These are phyloP conservation scores for Fusarium sp. DNA, from an alignment of 2,329 filamentous ascomycete species.

Conservation along the genomic window DNA sequence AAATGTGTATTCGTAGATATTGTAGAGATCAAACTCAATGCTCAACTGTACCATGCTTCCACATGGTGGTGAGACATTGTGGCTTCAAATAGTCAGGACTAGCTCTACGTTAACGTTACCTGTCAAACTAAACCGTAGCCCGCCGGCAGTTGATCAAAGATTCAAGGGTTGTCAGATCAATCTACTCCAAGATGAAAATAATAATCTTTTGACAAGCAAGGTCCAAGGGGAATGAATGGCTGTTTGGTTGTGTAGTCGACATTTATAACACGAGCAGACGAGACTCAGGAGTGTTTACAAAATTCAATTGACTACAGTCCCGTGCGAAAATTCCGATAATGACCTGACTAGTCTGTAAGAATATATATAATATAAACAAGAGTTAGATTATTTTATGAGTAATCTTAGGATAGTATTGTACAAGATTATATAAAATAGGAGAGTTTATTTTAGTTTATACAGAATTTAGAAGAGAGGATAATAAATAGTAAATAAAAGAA, in stretches of 20 bases:
- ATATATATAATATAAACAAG: too few species aligned
- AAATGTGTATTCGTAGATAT: not conserved
- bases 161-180: not conserved
- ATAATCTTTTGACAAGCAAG: not conserved
- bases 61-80: not conserved
- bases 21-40: not conserved
- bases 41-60: not conserved
- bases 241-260: not conserved
- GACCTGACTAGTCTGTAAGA: too few species aligned
- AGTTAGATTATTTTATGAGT: too few species aligned
- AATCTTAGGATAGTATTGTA: too few species aligned
- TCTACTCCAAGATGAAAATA: not conserved
- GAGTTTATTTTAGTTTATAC: too few species aligned
- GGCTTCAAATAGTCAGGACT: not conserved
- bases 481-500: too few species aligned
- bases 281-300: too few species aligned
- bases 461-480: too few species aligned
- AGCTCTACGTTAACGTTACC: conserved; percentile 4
- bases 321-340: too few species aligned
- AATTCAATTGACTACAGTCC: not conserved
- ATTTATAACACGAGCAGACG: too few species aligned
- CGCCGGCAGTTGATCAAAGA: not conserved
- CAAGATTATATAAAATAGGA: too few species aligned
- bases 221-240: not conserved
- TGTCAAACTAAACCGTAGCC: not conserved